phyloP scores from a whole-genome alignment of 495 filamentous ascomycete genomes.

The Xylaria longipes region DNA sequence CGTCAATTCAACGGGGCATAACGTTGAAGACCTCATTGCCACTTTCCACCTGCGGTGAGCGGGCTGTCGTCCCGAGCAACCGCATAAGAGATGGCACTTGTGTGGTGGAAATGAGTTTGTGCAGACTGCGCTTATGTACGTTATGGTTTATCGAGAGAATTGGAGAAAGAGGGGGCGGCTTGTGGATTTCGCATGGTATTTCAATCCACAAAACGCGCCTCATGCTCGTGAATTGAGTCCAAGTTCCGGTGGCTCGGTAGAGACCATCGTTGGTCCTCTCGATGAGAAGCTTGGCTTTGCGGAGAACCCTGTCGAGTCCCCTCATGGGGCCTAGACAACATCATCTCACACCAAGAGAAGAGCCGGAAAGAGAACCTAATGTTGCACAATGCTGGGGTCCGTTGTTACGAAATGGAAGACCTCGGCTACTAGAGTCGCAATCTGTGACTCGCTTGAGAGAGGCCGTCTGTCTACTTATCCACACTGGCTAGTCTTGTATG shows the following conservation, averaged over 20 bases:
- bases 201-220: neutral
- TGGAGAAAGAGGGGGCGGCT: neutral
- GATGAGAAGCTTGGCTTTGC: slow-evolving; percentile 17
- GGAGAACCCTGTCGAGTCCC: slow-evolving; percentile 4
- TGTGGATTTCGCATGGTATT: neutral
- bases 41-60: neutral
- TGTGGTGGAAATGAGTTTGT: slow-evolving; percentile 21
- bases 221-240: neutral
- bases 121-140: slow-evolving; percentile 1
- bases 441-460: no score
- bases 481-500: no score
- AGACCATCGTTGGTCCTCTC: neutral
- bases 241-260: slow-evolving; percentile 11
- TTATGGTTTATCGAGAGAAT: neutral
- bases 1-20: neutral
- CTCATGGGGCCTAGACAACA: neutral
- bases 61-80: slow-evolving; percentile 14
- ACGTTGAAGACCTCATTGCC: neutral
- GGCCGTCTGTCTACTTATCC: no score
- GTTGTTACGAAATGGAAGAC: no score
- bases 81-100: slow-evolving; percentile 6
- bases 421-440: no score
- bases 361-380: neutral
- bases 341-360: neutral
- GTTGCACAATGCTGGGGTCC: no score